Conservation (phyloP, 2,329 filamentous ascomycete genomes). For the Raffaelea albimanens region DNA sequence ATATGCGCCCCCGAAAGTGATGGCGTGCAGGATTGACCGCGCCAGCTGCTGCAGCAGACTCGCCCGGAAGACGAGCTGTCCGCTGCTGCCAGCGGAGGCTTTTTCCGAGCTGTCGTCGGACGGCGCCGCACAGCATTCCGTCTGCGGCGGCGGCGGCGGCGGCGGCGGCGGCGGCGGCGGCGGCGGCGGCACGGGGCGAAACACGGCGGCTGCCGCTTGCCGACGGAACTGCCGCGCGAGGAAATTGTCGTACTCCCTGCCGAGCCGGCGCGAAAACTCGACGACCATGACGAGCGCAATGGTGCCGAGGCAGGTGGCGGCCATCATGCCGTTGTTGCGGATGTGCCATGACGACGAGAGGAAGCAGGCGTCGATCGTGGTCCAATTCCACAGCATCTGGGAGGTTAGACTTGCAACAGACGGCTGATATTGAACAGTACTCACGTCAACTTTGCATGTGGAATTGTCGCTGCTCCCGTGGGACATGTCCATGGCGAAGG, state of each 20-base stretch:
- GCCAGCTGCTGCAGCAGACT: conserved; percentile 30
- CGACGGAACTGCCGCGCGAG: conserved; percentile 27
- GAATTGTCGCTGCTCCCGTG: too few species aligned
- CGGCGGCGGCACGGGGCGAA: conserved; percentile 6
- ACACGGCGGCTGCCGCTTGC: background rate
- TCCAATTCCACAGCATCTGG: conserved; percentile 38
- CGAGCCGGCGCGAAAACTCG: conserved; percentile 29
- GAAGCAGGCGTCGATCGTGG: conserved; percentile 32
- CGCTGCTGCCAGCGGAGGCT: too few species aligned
- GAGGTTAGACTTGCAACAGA: too few species aligned
- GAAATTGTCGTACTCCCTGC: conserved; percentile 32
- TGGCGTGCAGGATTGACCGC: conserved; percentile 27
- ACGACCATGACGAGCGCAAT: conserved; percentile 29
- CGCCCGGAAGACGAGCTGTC: conserved; percentile 24
- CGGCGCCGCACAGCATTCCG: too few species aligned
- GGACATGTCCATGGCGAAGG: too few species aligned
- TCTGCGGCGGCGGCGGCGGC: background rate
- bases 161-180: conserved; percentile 3
- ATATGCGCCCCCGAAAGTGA: conserved; percentile 32
- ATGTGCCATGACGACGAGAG: conserved; percentile 30
- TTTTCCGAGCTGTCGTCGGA: too few species aligned
- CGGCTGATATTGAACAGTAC: too few species aligned
- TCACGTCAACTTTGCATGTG: too few species aligned
- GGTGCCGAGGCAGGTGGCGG: conserved; percentile 33
- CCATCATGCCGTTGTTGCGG: conserved; percentile 28